These are phyloP conservation scores for Raddia distichophylla DNA, from an alignment of 176 grass and related monocot species.

Conservation along the genomic window DNA sequence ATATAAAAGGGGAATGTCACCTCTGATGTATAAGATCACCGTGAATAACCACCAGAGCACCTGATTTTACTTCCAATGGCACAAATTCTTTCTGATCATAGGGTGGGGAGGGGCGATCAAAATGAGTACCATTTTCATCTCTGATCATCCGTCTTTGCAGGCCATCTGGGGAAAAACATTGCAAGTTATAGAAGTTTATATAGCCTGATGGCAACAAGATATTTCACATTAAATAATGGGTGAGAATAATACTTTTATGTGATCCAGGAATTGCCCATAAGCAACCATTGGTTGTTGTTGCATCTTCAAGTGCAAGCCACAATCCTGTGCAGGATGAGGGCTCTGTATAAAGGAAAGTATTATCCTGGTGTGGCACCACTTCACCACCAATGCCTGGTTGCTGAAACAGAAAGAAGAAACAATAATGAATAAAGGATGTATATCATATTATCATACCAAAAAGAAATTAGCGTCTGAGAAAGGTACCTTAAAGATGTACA, in stretches of 20 bases:
- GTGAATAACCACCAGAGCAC: constrained; percentile 86
- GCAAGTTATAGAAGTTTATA: background rate
- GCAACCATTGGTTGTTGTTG: constrained; percentile 75
- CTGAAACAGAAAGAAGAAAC: constrained; percentile 41
- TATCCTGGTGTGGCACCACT: constrained; percentile 96
- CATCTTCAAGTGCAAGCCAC: constrained; percentile 97
- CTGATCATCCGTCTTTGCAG: constrained; percentile 78
- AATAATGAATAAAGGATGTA: constrained; percentile 13
- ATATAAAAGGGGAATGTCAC: constrained; percentile 43
- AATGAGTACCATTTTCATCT: constrained; percentile 83
- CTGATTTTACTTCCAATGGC: constrained; percentile 87
- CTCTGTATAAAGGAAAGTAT: constrained; percentile 83
- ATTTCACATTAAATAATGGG: background rate
- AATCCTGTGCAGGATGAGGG: constrained; percentile 82
- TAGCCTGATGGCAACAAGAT: background rate
- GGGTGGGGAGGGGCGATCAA: constrained; percentile 61
- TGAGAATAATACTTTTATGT: constrained; percentile 65
- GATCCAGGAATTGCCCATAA: constrained; percentile 87
- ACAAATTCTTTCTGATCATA: constrained; percentile 82
- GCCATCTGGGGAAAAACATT: constrained; percentile 56
- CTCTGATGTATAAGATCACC: constrained; percentile 97
- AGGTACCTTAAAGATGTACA: constrained; percentile 99
- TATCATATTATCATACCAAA: constrained; percentile 3
- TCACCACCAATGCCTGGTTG: constrained; percentile 99
- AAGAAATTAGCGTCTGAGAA: constrained; percentile 14